phyloP scores from a whole-genome alignment of 441 rosid species.

The Sinapis alba region DNA sequence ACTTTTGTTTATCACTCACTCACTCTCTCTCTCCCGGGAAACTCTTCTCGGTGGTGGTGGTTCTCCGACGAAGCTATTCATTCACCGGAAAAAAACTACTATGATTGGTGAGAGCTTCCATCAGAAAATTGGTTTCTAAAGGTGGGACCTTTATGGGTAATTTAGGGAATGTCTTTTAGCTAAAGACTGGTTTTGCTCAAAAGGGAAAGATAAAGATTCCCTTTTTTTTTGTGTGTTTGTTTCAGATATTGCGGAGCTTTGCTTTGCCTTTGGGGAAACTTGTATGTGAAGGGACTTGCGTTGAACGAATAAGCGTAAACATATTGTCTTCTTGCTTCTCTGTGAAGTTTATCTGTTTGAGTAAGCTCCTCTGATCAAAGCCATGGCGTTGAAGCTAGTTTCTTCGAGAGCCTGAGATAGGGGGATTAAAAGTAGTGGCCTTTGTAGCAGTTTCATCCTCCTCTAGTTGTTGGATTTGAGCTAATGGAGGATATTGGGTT shows the following conservation, averaged over 20 bases:
- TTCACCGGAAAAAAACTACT: too few species aligned
- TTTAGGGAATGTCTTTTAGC: slow-evolving; percentile 32
- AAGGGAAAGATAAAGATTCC: slow-evolving; percentile 21
- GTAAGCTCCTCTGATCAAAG: too few species aligned
- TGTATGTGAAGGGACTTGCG: slow-evolving; percentile 63
- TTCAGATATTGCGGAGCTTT: slow-evolving; percentile 38
- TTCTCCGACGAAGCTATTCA: slow-evolving; percentile 21
- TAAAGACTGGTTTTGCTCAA: slow-evolving; percentile 22
- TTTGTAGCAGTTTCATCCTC: not conserved
- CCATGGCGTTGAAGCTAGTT: too few species aligned
- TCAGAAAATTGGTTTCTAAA: slow-evolving; percentile 5
- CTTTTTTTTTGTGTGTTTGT: slow-evolving; percentile 7
- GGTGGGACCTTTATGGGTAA: slow-evolving; percentile 31
- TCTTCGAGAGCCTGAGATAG: too few species aligned
- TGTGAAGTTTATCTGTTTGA: slow-evolving; percentile 27
- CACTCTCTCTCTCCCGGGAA: not conserved
- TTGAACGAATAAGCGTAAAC: slow-evolving; percentile 59
- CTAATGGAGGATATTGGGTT: slow-evolving; percentile 95
- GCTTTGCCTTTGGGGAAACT: slow-evolving; percentile 42
- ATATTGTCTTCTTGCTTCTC: slow-evolving; percentile 36
- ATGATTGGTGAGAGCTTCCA: too few species aligned
- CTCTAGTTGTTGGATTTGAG: slow-evolving; percentile 14
- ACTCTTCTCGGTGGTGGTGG: slow-evolving; percentile 29
- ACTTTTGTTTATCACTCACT: not conserved
- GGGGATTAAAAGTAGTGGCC: too few species aligned